Evolutionary conservation across 148 eudicot genomes (phyloP).

Genomic region (Amaranthus hypochondriacus): DNA sequence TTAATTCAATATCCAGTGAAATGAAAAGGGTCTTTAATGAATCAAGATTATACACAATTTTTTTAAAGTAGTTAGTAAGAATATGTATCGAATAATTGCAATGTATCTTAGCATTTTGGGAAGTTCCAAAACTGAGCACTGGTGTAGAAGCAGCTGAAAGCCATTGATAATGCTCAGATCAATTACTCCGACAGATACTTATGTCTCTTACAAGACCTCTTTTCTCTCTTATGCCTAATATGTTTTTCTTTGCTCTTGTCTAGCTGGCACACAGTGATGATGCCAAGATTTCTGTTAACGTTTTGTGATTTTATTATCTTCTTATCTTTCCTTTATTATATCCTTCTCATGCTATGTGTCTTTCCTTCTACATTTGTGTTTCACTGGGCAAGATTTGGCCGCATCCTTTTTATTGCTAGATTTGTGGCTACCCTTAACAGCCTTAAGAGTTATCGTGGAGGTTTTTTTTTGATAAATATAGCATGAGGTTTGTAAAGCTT

Average conservation of each 20-base stretch:
- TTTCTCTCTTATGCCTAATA: neutral
- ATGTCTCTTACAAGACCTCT: neutral
- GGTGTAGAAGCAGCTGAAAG: neutral
- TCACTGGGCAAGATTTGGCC: neutral
- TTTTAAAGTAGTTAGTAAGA: conserved; percentile 1
- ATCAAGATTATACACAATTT: neutral
- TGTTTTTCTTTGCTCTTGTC: neutral
- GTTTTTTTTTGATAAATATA: neutral
- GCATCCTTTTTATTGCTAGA: neutral
- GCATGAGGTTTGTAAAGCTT: neutral
- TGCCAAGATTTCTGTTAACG: neutral
- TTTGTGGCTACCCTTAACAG: neutral
- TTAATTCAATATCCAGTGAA: neutral
- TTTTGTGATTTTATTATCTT: neutral
- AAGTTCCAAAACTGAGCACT: neutral
- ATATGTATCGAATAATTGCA: conserved; percentile 3
- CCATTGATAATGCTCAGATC: neutral
- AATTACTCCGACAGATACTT: neutral
- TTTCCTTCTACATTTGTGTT: neutral
- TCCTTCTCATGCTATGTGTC: neutral
- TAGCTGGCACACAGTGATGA: neutral
- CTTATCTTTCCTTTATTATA: neutral
- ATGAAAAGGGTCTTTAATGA: neutral
- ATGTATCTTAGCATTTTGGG: neutral
- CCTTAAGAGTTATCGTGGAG: neutral